Evolutionary conservation across 345 rosid genomes (phyloP).

Genomic region (Hevea brasiliensis): DNA sequence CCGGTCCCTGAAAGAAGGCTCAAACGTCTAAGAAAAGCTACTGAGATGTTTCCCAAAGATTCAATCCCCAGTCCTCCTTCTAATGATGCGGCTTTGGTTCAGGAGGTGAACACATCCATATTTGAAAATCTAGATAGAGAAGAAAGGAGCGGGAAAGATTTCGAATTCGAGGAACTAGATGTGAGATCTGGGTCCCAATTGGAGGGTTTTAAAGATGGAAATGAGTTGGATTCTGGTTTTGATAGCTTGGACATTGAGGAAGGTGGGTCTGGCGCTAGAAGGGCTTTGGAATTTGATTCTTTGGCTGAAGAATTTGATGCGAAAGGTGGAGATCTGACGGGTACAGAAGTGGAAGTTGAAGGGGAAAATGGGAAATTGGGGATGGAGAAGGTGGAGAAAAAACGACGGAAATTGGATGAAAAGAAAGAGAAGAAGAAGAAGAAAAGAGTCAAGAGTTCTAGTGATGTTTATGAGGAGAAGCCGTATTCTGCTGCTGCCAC

Average conservation of each 20-base stretch:
- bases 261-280: conserved; percentile 32
- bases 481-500: conserved; percentile 32
- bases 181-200: conserved; percentile 23
- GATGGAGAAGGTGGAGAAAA: conserved; percentile 22
- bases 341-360: conserved; percentile 21
- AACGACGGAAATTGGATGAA: conserved; percentile 19
- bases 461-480: conserved; percentile 36
- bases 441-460: conserved; percentile 30
- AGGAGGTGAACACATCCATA: conserved; percentile 19
- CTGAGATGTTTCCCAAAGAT: not conserved
- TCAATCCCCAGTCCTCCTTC: not conserved
- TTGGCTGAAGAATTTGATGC: conserved; percentile 34
- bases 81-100: conserved; percentile 9
- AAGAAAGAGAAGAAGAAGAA: conserved; percentile 28
- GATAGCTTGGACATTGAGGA: conserved; percentile 33
- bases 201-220: conserved; percentile 34
- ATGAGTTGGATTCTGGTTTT: conserved; percentile 29
- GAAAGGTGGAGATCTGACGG: conserved; percentile 17
- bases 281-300: conserved; percentile 49
- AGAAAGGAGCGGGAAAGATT: conserved; percentile 13
- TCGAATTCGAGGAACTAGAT: conserved; percentile 26
- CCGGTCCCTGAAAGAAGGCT: conserved; percentile 51
- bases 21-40: conserved; percentile 65
- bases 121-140: conserved; percentile 19
- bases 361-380: conserved; percentile 11